Conservation (phyloP, 2,329 filamentous ascomycete species). For the Amauroascus verrucosus region DNA sequence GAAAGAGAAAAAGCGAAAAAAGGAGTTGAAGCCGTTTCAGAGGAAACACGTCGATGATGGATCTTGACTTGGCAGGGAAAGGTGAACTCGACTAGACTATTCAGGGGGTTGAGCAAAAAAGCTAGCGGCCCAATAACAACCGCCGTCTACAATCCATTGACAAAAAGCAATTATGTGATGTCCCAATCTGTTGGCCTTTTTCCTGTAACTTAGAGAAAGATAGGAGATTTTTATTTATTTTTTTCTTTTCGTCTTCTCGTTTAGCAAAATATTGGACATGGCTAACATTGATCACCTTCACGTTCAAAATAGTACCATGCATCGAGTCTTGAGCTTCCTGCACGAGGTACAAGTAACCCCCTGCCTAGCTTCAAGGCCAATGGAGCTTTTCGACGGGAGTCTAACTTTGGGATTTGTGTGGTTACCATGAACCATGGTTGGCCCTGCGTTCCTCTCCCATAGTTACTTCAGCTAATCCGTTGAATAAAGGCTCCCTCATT, state of each 20-base stretch:
- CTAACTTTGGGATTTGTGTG: constrained; percentile 2
- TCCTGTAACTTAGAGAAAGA: background rate
- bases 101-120: constrained; percentile 4
- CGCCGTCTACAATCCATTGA: background rate
- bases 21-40: constrained; percentile 12
- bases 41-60: constrained; percentile 13
- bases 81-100: background rate
- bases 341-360: background rate
- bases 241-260: background rate
- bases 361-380: background rate
- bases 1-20: constrained; percentile 12
- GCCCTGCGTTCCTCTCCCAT: background rate
- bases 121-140: background rate
- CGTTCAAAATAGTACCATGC: too few relatives aligned
- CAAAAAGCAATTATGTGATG: background rate
- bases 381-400: background rate
- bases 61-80: constrained; percentile 6
- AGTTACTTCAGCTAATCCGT: too few relatives aligned
- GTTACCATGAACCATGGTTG: background rate
- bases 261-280: background rate
- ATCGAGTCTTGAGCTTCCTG: too few relatives aligned
- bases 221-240: background rate
- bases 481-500: background rate
- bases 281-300: background rate
- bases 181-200: background rate